Percentiles rank a stretch among this genome's conserved stretches.
Evolutionary conservation across 2,329 filamentous ascomycete genomes (phyloP).

Genomic region (Periconia macrospinosa): DNA sequence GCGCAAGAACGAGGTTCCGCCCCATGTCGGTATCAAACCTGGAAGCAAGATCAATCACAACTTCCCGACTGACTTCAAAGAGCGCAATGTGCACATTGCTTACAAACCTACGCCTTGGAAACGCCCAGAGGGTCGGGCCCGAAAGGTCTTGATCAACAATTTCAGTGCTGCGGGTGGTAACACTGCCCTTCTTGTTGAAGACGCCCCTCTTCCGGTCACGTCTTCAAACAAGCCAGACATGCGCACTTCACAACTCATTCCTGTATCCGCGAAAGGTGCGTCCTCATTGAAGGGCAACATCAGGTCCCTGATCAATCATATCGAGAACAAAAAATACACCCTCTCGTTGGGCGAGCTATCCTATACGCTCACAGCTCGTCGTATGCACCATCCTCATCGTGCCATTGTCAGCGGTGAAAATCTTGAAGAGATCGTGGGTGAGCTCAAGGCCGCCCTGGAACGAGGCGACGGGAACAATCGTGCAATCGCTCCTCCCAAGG

Average conservation of each 20-base stretch:
- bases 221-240: slow-evolving; percentile 10
- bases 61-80: slow-evolving; percentile 57
- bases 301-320: slow-evolving; percentile 4
- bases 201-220: not conserved
- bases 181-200: slow-evolving; percentile 31
- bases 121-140: slow-evolving; percentile 18
- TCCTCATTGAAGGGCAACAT: slow-evolving; percentile 1
- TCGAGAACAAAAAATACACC: not conserved
- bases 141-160: slow-evolving; percentile 35
- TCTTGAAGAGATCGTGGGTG: slow-evolving; percentile 5
- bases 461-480: not conserved
- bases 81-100: slow-evolving; percentile 17
- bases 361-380: slow-evolving; percentile 28
- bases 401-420: slow-evolving; percentile 6
- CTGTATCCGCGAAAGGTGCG: slow-evolving; percentile 10
- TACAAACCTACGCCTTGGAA: slow-evolving; percentile 51
- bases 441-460: slow-evolving; percentile 1
- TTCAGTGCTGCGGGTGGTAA: slow-evolving; percentile 45
- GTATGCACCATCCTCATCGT: slow-evolving; percentile 24
- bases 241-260: not conserved
- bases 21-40: slow-evolving; percentile 55
- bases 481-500: slow-evolving; percentile 4
- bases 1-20: slow-evolving; percentile 45
- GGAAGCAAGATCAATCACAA: slow-evolving; percentile 25
- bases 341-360: slow-evolving; percentile 14